Evolutionary conservation across 1,284 basidiomycete species (phyloP).

Genomic region (Crocinoboletus sp.): DNA sequence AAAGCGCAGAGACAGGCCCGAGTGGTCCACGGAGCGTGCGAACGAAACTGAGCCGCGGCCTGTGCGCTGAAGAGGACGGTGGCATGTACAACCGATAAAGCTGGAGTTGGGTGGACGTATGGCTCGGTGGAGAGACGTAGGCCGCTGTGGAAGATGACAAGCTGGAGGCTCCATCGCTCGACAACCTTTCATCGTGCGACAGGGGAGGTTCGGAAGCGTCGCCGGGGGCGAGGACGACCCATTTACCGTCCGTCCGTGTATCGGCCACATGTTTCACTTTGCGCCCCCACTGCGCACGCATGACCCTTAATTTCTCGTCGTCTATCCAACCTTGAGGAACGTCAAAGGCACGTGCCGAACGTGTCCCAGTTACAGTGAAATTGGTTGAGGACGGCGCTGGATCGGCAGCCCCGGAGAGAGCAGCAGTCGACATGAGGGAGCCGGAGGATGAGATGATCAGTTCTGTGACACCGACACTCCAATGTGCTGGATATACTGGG

Average conservation of each 20-base stretch:
- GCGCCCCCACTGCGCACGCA: slow-evolving; percentile 71
- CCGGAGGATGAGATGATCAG: slow-evolving; percentile 51
- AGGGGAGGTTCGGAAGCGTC: slow-evolving; percentile 26
- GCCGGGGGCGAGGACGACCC: slow-evolving; percentile 71
- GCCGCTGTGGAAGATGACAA: slow-evolving; percentile 25
- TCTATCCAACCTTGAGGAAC: slow-evolving; percentile 69
- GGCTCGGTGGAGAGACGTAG: slow-evolving; percentile 34
- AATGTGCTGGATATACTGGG: slow-evolving; percentile 76
- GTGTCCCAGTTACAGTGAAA: slow-evolving; percentile 48
- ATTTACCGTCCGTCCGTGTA: slow-evolving; percentile 77
- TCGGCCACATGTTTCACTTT: slow-evolving; percentile 63
- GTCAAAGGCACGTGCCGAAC: slow-evolving; percentile 64
- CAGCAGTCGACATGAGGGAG: slow-evolving; percentile 14
- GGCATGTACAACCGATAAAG: slow-evolving; percentile 70
- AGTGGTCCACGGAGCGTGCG: slow-evolving; percentile 64
- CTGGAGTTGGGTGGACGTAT: slow-evolving; percentile 57
- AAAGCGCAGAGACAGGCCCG: slow-evolving; percentile 60
- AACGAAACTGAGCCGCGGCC: slow-evolving; percentile 65
- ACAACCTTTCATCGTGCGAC: slow-evolving; percentile 12
- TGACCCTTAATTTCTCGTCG: slow-evolving; percentile 51
- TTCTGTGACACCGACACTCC: slow-evolving; percentile 75
- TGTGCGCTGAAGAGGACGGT: slow-evolving; percentile 39
- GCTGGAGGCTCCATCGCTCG: slow-evolving; percentile 19
- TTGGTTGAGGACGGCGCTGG: slow-evolving; percentile 18
- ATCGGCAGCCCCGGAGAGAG: slow-evolving; percentile 13